A percentile compares a stretch with the other conserved stretches of the same genome.
phyloP scores from a whole-genome alignment of 2,329 filamentous ascomycete species.

The Hypomyces rosellus region DNA sequence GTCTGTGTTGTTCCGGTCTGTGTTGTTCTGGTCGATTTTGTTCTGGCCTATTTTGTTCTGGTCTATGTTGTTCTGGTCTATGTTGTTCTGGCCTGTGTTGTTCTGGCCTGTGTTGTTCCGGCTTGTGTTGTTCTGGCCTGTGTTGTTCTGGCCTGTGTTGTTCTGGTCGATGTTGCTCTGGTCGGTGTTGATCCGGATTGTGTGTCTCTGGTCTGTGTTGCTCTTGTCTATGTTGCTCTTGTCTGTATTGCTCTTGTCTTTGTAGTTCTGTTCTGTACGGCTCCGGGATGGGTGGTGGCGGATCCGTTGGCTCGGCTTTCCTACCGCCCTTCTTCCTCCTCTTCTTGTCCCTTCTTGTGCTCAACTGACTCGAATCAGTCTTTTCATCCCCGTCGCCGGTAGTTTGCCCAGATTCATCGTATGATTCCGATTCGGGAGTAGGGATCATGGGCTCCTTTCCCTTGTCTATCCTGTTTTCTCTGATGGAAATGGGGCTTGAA shows the following conservation, averaged over 20 bases:
- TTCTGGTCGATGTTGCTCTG: not conserved
- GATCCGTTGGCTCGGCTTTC: slow-evolving; percentile 1
- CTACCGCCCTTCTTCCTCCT: not conserved
- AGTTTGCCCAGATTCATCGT: too few species aligned
- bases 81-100: not conserved
- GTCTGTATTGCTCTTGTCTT: slow-evolving; percentile 3
- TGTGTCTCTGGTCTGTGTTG: too few species aligned
- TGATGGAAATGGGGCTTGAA: too few species aligned
- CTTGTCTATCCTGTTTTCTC: too few species aligned
- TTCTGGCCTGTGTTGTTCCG: not conserved
- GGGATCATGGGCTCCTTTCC: too few species aligned
- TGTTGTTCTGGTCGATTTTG: not conserved
- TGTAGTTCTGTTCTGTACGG: not conserved
- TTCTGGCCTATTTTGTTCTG: not conserved
- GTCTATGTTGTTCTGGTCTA: not conserved
- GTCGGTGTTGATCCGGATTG: not conserved
- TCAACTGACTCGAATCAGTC: not conserved
- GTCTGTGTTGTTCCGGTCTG: not conserved
- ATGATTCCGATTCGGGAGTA: too few species aligned
- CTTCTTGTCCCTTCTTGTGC: not conserved
- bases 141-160: not conserved
- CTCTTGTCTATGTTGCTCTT: not conserved
- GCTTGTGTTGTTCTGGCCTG: not conserved
- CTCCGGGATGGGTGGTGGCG: not conserved
- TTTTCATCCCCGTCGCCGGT: not conserved